phyloP scores from a whole-genome alignment of 495 filamentous ascomycete genomes.

The Tetracladium setigerum region DNA sequence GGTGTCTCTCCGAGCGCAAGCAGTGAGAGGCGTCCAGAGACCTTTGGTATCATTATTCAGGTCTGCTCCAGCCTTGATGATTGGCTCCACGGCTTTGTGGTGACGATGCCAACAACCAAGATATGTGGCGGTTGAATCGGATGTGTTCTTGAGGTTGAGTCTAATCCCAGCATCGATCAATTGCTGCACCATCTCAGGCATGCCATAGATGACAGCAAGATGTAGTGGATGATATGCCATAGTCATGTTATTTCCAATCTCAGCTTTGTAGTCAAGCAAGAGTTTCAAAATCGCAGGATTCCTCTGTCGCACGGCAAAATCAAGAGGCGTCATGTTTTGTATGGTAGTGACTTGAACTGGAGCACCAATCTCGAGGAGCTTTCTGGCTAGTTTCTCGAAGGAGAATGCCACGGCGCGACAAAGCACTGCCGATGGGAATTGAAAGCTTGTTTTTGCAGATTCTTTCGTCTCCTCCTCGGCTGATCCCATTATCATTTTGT shows the following conservation, averaged over 20 bases:
- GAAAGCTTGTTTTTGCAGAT: slow-evolving; percentile 7
- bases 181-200: not conserved
- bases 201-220: not conserved
- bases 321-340: not conserved
- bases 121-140: too few species aligned
- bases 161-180: too few species aligned
- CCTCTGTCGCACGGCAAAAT: not conserved
- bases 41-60: too few species aligned
- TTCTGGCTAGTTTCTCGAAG: slow-evolving; percentile 4
- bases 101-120: too few species aligned
- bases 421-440: slow-evolving; percentile 5
- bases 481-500: too few species aligned
- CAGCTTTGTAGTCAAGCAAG: not conserved
- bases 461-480: too few species aligned
- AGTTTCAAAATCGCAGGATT: slow-evolving; percentile 1
- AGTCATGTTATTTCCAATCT: not conserved
- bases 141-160: too few species aligned
- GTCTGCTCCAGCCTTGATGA: too few species aligned
- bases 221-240: not conserved
- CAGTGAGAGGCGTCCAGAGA: too few species aligned
- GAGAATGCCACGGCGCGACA: slow-evolving; percentile 10
- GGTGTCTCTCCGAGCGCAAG: too few species aligned
- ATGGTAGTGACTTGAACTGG: not conserved
- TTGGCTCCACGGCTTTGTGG: too few species aligned
- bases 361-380: not conserved